Conservation (phyloP, 169 alveolate species). For the Amoebophrya sp. region DNA sequence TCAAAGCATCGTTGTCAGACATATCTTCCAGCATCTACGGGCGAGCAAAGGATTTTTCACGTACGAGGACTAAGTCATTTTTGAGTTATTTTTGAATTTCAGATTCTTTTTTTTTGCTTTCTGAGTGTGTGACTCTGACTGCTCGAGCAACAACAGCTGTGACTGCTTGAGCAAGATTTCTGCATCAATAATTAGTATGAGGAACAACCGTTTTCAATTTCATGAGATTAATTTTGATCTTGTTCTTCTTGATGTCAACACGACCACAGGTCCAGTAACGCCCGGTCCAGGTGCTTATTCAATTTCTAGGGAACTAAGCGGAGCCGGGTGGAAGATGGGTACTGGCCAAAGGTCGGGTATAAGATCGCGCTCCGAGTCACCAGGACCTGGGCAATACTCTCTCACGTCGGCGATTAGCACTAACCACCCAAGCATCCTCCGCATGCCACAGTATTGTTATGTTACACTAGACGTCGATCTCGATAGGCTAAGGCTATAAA, state of each 20-base stretch:
- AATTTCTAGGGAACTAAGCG: not conserved
- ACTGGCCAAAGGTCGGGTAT: no score
- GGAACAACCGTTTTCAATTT: no score
- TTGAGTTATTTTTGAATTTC: no score
- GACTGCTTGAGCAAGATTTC: not conserved
- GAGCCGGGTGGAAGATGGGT: not conserved
- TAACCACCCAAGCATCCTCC: not conserved
- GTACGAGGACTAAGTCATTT: no score
- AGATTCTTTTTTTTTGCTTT: not conserved
- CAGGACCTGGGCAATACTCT: not conserved
- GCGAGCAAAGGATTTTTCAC: not conserved
- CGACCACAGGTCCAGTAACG: not conserved
- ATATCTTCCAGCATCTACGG: not conserved
- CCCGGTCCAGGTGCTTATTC: not conserved
- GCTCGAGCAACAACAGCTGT: no score
- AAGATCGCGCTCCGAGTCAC: no score
- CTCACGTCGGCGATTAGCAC: not conserved
- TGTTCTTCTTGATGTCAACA: not conserved
- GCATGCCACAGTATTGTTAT: not conserved
- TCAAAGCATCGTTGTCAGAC: not conserved
- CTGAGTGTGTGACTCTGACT: no score
- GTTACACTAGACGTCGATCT: no score
- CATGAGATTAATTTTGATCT: not conserved
- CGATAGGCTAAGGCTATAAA: no score
- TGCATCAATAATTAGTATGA: not conserved